phyloP scores from a whole-genome alignment of 352 stramenopile species.

The Lagenidium giganteum region DNA sequence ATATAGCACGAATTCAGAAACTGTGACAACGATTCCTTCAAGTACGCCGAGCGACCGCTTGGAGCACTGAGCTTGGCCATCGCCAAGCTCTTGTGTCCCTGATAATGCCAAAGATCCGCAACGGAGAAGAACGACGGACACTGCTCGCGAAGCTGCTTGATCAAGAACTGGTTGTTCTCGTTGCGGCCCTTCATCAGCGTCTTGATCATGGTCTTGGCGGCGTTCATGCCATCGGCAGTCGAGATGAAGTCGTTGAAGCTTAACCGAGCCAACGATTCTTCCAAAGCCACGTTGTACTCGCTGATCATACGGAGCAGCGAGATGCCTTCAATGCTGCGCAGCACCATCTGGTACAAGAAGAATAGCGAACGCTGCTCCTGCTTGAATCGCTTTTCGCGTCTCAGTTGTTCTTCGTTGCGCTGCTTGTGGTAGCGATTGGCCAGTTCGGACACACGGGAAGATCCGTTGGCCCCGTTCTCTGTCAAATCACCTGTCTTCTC shows the following conservation, averaged over 20 bases:
- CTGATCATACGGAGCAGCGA: conserved; percentile 46
- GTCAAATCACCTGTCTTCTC: conserved; percentile 50
- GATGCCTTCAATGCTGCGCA: conserved; percentile 60
- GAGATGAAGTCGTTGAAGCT: conserved; percentile 61
- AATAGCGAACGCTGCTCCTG: conserved; percentile 65
- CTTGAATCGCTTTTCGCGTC: conserved; percentile 56
- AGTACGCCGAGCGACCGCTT: conserved; percentile 37
- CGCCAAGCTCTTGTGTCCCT: conserved; percentile 63
- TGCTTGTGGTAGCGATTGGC: conserved; percentile 52
- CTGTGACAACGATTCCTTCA: conserved; percentile 56
- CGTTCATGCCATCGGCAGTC: conserved; percentile 36
- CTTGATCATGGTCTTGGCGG: conserved; percentile 64
- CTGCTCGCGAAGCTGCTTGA: conserved; percentile 65
- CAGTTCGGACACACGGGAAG: conserved; percentile 49
- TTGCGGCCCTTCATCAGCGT: conserved; percentile 52
- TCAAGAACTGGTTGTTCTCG: conserved; percentile 63
- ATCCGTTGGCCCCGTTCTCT: conserved; percentile 17
- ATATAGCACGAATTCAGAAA: conserved; percentile 72
- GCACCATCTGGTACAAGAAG: conserved; percentile 56
- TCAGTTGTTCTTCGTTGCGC: conserved; percentile 48
- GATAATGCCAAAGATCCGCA: conserved; percentile 60
- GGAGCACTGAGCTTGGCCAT: conserved; percentile 55
- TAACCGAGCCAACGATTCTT: conserved; percentile 41
- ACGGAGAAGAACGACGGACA: conserved; percentile 71
- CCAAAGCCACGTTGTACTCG: conserved; percentile 50